Conservation (phyloP, 2,329 filamentous ascomycete species). For the Colletotrichum orchidophilum region DNA sequence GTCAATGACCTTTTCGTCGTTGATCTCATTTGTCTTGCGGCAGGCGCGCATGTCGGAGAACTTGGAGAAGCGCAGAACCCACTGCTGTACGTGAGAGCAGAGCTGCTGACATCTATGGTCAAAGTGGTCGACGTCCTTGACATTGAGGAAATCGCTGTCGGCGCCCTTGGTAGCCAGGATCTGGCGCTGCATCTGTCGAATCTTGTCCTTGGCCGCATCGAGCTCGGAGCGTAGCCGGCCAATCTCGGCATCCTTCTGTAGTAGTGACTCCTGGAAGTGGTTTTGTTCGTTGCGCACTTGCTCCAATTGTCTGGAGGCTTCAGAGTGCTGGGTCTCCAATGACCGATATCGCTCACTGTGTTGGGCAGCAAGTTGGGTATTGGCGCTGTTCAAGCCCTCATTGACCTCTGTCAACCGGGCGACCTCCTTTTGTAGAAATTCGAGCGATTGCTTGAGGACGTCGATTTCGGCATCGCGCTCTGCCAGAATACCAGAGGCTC, state of each 20-base stretch:
- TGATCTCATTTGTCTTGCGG: slow-evolving; percentile 83
- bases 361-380: slow-evolving; percentile 78
- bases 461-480: slow-evolving; percentile 91
- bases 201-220: slow-evolving; percentile 72
- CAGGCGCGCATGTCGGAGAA: slow-evolving; percentile 93
- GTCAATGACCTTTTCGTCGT: slow-evolving; percentile 92
- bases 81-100: slow-evolving; percentile 95
- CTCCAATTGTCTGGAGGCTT: slow-evolving; percentile 74
- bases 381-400: slow-evolving; percentile 79
- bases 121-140: slow-evolving; percentile 94
- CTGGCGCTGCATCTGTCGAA: slow-evolving; percentile 61
- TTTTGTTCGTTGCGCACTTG: slow-evolving; percentile 72
- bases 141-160: slow-evolving; percentile 78
- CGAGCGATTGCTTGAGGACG: slow-evolving; percentile 79
- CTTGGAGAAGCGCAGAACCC: slow-evolving; percentile 97
- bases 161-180: slow-evolving; percentile 67
- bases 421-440: slow-evolving; percentile 85
- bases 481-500: slow-evolving; percentile 75
- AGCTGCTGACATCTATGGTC: slow-evolving; percentile 93
- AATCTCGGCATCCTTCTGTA: slow-evolving; percentile 87
- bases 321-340: slow-evolving; percentile 73
- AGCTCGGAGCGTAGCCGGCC: slow-evolving; percentile 80
- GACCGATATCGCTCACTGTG: slow-evolving; percentile 76
- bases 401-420: slow-evolving; percentile 84
- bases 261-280: slow-evolving; percentile 71